A percentile compares a stretch with the other conserved stretches of the same genome.
Evolutionary conservation across 148 eudicot species (phyloP).

Genomic region (Rhododendron ovatum): DNA sequence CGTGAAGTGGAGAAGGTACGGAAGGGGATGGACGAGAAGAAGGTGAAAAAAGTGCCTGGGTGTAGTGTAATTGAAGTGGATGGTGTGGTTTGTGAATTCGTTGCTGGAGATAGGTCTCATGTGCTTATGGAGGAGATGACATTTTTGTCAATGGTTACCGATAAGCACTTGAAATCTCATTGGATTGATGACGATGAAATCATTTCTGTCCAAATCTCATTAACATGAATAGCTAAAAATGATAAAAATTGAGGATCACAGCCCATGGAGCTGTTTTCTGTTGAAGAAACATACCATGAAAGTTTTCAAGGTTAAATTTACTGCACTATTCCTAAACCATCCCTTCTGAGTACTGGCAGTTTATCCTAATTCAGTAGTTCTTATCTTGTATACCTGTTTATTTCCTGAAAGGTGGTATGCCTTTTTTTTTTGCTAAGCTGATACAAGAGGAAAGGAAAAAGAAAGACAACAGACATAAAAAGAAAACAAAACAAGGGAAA

Average conservation of each 20-base stretch:
- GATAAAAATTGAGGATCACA: background rate
- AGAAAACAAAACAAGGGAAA: too few relatives aligned
- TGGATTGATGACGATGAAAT: slow-evolving; percentile 20
- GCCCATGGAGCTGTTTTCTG: background rate
- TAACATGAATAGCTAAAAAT: background rate
- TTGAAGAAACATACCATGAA: background rate
- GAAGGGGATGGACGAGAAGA: slow-evolving; percentile 43
- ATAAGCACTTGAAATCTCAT: slow-evolving; percentile 40
- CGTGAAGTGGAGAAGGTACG: slow-evolving; percentile 47
- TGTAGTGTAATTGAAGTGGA: slow-evolving; percentile 58
- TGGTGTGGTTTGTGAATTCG: slow-evolving; percentile 49
- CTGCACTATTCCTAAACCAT: background rate
- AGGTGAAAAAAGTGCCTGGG: slow-evolving; percentile 57
- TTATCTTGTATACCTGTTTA: background rate
- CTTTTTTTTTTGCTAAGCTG: background rate
- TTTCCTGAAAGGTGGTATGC: background rate
- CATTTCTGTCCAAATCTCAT: background rate
- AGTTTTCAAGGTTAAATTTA: background rate
- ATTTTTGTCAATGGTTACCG: slow-evolving; percentile 23
- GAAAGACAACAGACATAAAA: too few relatives aligned
- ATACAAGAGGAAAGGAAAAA: too few relatives aligned
- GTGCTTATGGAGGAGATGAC: slow-evolving; percentile 25
- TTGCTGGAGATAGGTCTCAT: slow-evolving; percentile 42
- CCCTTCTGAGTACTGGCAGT: background rate
- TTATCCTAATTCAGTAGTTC: background rate